A percentile compares a stretch with the other conserved stretches of the same genome.
Conservation (phyloP, 805 yeast genomes). For the Ogataea paraovalis region DNA sequence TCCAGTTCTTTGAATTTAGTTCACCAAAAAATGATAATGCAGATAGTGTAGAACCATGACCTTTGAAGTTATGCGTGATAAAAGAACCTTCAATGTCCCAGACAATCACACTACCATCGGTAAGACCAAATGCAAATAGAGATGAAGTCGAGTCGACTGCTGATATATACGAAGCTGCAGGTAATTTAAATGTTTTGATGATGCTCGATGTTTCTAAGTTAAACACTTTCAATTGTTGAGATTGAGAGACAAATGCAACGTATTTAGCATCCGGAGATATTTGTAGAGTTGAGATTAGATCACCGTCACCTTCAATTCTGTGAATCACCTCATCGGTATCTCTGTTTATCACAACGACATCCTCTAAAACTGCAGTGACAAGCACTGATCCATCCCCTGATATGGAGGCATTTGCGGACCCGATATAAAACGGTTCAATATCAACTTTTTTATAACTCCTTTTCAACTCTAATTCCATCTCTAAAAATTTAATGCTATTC, state of each 20-base stretch:
- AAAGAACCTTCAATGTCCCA: constrained; percentile 90
- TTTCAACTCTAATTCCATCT: constrained; percentile 18
- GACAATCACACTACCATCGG: constrained; percentile 88
- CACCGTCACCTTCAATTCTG: constrained; percentile 80
- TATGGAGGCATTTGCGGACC: constrained; percentile 72
- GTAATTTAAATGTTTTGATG: constrained; percentile 50
- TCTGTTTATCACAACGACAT: constrained; percentile 65
- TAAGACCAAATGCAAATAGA: constrained; percentile 87
- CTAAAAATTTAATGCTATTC: neutral
- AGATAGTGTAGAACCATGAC: constrained; percentile 88
- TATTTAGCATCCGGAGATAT: constrained; percentile 71
- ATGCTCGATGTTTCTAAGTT: constrained; percentile 39
- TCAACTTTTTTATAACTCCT: constrained; percentile 37
- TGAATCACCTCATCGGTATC: constrained; percentile 53
- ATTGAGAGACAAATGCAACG: constrained; percentile 74
- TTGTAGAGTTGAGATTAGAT: constrained; percentile 66
- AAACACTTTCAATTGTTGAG: constrained; percentile 74
- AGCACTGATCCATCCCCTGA: constrained; percentile 57
- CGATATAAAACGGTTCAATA: constrained; percentile 81
- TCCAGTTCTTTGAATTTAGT: constrained; percentile 67
- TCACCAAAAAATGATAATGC: constrained; percentile 72
- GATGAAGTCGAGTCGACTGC: constrained; percentile 78
- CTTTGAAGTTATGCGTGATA: constrained; percentile 84
- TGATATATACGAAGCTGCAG: constrained; percentile 81
- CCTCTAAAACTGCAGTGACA: constrained; percentile 80